Base-by-base conservation (phyloP, 345 rosid genomes). In the Gossypium australe region DNA sequence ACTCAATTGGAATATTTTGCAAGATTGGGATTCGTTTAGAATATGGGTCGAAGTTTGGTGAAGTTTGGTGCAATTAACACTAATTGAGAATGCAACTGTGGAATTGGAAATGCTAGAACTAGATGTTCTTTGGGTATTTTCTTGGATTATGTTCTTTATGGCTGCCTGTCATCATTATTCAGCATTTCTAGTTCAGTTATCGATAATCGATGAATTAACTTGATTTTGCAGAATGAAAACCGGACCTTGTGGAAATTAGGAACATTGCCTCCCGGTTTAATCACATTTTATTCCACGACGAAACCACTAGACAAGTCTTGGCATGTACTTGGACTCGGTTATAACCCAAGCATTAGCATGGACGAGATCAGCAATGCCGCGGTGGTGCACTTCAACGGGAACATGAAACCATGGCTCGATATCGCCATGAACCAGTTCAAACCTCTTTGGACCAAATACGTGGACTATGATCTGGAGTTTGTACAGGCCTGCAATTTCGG, bases 401-500 rank as follows among this genome's bases (percentile, higher is more conserved):
- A 59, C 38, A 59, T 59, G 64, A 59, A 59, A 17, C 64, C 64
- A 4, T 59, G 64, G 64, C 64, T 59, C 13, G 64, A 59, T 59
- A 59, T 59, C 13, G 64, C 64, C 41, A 59, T 59, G 64, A 59
- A 59, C 64, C 97, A 90, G 83, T 95, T 91, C 76, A 86, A 88
- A 73, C 94, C 95, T 3, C 90, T 93, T 20, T 95, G 99, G 99
- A 86, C 91, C 6, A 93, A 86, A 76, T 86, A 87, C 11, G 99
- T 95, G 2, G 99, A 95, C 83, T 87, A 86, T 45, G 98, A 93
- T 11, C 67, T 92, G 78, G 98, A 94, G 70, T 91, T 90, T 60
- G 89, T 94, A 69, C 98, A 92, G 83, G 89, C 92, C 52, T 94
- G 98, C 90, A 94, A 94, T 81, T 94, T 94, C 70, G 98, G 93